A percentile compares a stretch with the other conserved stretches of the same genome.
Conservation (phyloP, 192 early-diverging fungal species). For the Spizellomyces sp. region DNA sequence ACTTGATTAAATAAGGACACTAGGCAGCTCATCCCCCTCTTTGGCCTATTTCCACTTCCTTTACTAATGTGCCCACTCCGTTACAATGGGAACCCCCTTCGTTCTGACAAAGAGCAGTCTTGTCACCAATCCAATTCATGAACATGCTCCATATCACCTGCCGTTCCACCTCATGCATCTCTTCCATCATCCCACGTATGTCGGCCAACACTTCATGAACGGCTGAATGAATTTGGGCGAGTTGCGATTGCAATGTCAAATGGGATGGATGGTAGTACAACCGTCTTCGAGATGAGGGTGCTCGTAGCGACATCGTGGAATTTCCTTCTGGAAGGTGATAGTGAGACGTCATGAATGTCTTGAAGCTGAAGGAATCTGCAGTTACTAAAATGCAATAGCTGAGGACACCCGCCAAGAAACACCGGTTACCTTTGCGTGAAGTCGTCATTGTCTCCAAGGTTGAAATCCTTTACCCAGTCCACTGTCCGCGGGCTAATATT, state of each 20-base stretch:
- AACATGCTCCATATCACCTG: conserved; percentile 44
- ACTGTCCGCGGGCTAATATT: too few species aligned
- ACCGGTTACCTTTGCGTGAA: too few species aligned
- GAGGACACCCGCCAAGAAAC: not conserved
- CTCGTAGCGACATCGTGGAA: not conserved
- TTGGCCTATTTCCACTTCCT: not conserved
- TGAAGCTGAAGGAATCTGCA: conserved; percentile 7
- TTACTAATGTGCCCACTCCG: too few species aligned
- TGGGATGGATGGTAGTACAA: conserved; percentile 9
- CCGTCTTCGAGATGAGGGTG: not conserved
- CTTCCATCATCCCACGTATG: conserved; percentile 9
- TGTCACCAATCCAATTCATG: conserved; percentile 49
- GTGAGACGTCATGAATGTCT: conserved; percentile 6
- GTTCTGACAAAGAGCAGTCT: too few species aligned
- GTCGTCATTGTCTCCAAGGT: too few species aligned
- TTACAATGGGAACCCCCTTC: too few species aligned
- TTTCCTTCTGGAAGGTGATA: not conserved
- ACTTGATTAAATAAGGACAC: not conserved
- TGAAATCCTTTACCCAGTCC: too few species aligned
- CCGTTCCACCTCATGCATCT: conserved; percentile 32
- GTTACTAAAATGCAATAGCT: not conserved
- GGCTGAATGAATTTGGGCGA: conserved; percentile 22
- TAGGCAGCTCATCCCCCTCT: not conserved
- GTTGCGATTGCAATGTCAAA: not conserved
- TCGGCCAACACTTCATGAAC: conserved; percentile 20